Conservation (phyloP, 2,329 filamentous ascomycete genomes). For the Paraphoma sp. region DNA sequence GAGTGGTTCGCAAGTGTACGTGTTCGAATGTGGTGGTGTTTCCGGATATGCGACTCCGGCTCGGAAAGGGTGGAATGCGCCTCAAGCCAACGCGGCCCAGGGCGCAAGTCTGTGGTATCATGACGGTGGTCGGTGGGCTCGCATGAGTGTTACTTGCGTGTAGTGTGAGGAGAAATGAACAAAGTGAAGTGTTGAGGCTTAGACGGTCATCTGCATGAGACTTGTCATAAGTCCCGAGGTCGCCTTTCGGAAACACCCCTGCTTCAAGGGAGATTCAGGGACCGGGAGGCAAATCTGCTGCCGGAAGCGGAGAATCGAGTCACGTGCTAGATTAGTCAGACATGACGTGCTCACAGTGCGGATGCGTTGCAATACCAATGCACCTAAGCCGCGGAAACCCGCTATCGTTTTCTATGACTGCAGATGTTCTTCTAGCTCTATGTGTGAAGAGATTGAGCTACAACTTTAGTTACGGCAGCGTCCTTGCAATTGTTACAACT, state of each 20-base stretch:
- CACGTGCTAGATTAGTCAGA: conserved; percentile 17
- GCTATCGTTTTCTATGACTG: too few relatives aligned
- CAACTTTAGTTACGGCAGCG: too few relatives aligned
- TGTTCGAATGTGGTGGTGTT: conserved; percentile 6
- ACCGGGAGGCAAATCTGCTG: background rate
- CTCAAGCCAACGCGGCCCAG: conserved; percentile 29
- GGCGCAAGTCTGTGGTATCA: conserved; percentile 40
- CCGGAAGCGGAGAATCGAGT: background rate
- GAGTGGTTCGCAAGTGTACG: conserved; percentile 17
- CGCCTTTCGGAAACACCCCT: conserved; percentile 11
- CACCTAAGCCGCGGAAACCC: too few relatives aligned
- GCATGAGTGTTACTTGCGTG: conserved; percentile 10
- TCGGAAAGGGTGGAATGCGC: conserved; percentile 25
- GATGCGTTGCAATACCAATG: background rate
- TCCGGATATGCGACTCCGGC: conserved; percentile 10
- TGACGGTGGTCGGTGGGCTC: conserved; percentile 23
- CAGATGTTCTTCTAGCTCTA: too few relatives aligned
- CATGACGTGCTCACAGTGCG: conserved; percentile 3
- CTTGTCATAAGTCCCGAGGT: conserved; percentile 24
- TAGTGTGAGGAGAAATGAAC: conserved; percentile 7
- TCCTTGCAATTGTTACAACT: too few relatives aligned
- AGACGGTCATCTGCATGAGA: conserved; percentile 19
- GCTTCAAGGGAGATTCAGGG: conserved; percentile 7
- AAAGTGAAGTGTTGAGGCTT: conserved; percentile 19
- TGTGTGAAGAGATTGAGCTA: too few relatives aligned